Base-by-base conservation (phyloP, 1,139 yeast species). In the Yamadazyma aaseri region DNA sequence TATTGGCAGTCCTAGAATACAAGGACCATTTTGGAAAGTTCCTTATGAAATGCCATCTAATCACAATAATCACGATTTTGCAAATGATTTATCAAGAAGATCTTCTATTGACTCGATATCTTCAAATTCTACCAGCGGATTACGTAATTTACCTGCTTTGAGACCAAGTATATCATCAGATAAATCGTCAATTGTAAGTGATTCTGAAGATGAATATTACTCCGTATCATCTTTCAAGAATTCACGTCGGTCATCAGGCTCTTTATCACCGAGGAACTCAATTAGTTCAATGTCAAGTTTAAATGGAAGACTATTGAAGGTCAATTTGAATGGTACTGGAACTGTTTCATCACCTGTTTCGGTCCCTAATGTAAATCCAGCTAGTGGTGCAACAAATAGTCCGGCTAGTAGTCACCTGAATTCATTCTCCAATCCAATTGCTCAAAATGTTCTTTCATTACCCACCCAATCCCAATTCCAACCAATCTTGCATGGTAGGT, bases 11-110 rank as follows among this genome's bases (percentile, higher is more conserved):
- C 66, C 71, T 3, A 68, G 68, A 27, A 60, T 68, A 26, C 70
- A 62, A 40, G 75, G 72, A 11, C 75, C 75, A 4, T 66, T 70
- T 50, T 70, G 76, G 76, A 70, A 68, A 46, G 76, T 70, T 7
- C 76, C 76, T 18, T 70, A 70, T 50, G 75, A 70, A 46, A 66
- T 70, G 74, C 76, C 42, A 3, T 30, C 75, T 2, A 51, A 51
- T 9, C 41, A 36, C 20, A n/a, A n/a, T n/a, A 53, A 52, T 10
- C 40, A 35, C 20, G 34, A 35, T 16, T 10, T 28, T 34, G 50
- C 29, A 5, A 35, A 38, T 26, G 45, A 39, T 12, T n/a, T 42
- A 7, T 46, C 56, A 12, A 50, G 73, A 34, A 50, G 71, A 30
- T 57, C 63, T 1, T 65, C 72, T 2, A 54, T 66, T 4, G 70